Evolutionary conservation across 805 yeast species (phyloP), one percentile per base, ranked within the genome.

Genomic region (Teunomyces barrocoloradensis): DNA sequence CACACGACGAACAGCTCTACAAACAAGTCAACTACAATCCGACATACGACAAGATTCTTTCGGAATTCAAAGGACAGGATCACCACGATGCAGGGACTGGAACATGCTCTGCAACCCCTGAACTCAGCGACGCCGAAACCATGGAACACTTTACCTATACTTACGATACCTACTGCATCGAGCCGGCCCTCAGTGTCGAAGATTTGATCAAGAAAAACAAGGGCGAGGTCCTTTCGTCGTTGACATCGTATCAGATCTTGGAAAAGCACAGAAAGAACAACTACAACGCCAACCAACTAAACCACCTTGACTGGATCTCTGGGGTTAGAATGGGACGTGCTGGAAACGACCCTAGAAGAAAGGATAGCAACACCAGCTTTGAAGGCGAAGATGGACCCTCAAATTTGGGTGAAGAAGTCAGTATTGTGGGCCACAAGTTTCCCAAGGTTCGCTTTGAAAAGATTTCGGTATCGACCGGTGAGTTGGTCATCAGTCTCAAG

Each of bases 371-470:
- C 3, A 69, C 66, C 37, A 60, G 64, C 44, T 57, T 62, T 1
- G 53, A 47, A 12, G 58, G 56, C 6, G 67, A 61, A 12, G 64
- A 58, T 6, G 66, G 63, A 32, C 79, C 82, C 0, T 68, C 84
- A 20, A 89, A 89, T 58, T 65, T 92, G 21, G 97, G 96, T 5
- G 97, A 91, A 64, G 99, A 92, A 64, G 90, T 94, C 1, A 85
- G 95, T 53, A 73, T 80, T 13, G 89, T 90, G 5, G 96, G 96
- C 2, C 90, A 85, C 55, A 88, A 87, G 56, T 90, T 91, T 61
- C 96, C 97, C 0, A 89, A 86, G 55, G 78, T 94, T 3, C 71
- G 84, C 1, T 90, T 94, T 63, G 98, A 92, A 59, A 82, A 83
- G 55, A 90, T 94, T 5, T 84, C 94, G 2, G 96, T 92, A 0